Percentiles rank a stretch among this genome's conserved stretches.
Evolutionary conservation across 441 rosid species (phyloP).

Genomic region (Corymbia citriodora): DNA sequence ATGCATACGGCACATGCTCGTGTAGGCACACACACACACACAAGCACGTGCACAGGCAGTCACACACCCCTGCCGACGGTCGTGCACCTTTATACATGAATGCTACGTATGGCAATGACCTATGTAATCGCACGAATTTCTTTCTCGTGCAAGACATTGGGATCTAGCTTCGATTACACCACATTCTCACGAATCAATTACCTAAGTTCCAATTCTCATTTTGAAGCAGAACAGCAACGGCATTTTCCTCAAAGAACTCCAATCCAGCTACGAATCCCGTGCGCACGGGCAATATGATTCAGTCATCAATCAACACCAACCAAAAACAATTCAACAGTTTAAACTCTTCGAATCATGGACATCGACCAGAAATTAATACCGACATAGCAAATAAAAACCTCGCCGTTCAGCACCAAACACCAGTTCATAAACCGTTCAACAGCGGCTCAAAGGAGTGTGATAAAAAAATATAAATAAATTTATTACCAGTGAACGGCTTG

Average conservation of each 20-base stretch:
- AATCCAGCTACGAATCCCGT: not conserved
- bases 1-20: not conserved
- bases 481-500: conserved; percentile 76
- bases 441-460: not conserved
- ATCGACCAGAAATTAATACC: not conserved
- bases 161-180: not conserved
- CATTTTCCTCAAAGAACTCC: not conserved
- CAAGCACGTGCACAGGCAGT: not conserved
- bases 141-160: not conserved
- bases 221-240: not conserved
- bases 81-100: not conserved
- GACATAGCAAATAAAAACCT: not conserved
- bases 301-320: not conserved
- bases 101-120: not conserved
- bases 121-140: not conserved
- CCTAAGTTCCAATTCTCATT: not conserved
- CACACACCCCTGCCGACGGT: not conserved
- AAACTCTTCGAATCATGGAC: not conserved
- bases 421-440: not conserved
- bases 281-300: not conserved
- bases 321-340: not conserved
- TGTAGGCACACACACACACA: not conserved
- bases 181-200: not conserved
- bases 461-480: not conserved
- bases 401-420: not conserved